These are phyloP conservation scores for Saccharomyces kudriavzevii DNA, from an alignment of 805 yeast genomes.

Conservation along the genomic window DNA sequence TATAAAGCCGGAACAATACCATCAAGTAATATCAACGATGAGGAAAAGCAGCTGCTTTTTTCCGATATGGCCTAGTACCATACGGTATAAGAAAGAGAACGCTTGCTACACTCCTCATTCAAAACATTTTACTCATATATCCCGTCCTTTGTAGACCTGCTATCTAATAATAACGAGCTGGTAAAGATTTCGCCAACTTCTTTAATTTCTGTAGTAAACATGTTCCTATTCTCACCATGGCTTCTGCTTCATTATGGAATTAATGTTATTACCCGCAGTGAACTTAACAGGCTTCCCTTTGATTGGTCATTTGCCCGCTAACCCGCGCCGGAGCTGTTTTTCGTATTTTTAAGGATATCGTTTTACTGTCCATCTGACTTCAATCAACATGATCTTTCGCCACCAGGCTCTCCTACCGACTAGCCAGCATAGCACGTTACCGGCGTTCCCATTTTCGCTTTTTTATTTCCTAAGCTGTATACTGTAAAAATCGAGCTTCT, in stretches of 20 bases:
- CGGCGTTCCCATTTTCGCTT: neutral
- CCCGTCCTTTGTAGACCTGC: neutral
- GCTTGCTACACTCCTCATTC: neutral
- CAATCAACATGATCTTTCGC: neutral
- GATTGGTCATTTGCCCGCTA: neutral
- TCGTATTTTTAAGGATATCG: neutral
- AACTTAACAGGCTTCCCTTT: neutral
- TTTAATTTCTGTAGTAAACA: neutral
- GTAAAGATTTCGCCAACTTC: too few relatives aligned
- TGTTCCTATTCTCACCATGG: neutral
- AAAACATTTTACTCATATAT: neutral
- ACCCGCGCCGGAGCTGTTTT: neutral
- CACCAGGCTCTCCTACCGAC: neutral
- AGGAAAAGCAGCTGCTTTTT: neutral
- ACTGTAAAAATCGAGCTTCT: neutral
- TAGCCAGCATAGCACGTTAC: neutral
- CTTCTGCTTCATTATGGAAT: constrained; percentile 1
- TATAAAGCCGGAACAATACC: neutral
- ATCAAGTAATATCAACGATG: neutral
- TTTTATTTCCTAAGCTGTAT: neutral
- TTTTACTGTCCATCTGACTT: neutral
- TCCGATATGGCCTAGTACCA: neutral
- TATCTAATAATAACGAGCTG: too few relatives aligned
- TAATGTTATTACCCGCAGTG: neutral
- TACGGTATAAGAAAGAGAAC: neutral